Percentiles rank a stretch among this genome's conserved stretches.
Evolutionary conservation across 352 stramenopile species (phyloP).

Genomic region (Phytophthora ohioensis): DNA sequence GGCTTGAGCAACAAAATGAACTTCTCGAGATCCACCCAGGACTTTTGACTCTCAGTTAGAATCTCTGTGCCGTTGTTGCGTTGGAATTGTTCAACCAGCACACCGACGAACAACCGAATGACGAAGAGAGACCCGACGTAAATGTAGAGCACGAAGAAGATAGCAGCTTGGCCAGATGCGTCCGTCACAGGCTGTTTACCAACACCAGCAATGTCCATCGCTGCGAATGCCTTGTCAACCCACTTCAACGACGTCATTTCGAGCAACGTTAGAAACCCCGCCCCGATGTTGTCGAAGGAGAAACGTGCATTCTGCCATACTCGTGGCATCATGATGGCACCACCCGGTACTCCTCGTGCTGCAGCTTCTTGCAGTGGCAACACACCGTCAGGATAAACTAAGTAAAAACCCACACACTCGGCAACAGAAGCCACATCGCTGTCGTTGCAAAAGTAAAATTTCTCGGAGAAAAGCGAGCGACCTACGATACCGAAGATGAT

Average conservation of each 20-base stretch:
- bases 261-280: conserved; percentile 69
- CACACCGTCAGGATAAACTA: conserved; percentile 54
- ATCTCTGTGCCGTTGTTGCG: conserved; percentile 87
- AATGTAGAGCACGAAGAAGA: conserved; percentile 83
- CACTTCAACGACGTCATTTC: conserved; percentile 88
- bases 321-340: conserved; percentile 57
- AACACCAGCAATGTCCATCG: conserved; percentile 73
- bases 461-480: conserved; percentile 69
- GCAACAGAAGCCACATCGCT: conserved; percentile 35
- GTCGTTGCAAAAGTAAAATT: conserved; percentile 80
- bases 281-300: conserved; percentile 81
- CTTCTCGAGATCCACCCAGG: conserved; percentile 84
- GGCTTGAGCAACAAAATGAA: conserved; percentile 80
- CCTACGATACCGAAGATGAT: conserved; percentile 81
- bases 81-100: conserved; percentile 86
- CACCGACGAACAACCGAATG: conserved; percentile 81
- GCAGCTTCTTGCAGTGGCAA: conserved; percentile 60
- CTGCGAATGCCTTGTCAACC: conserved; percentile 79
- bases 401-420: conserved; percentile 72
- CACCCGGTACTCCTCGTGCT: conserved; percentile 43
- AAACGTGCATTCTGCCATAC: conserved; percentile 80
- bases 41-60: conserved; percentile 80
- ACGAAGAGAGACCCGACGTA: conserved; percentile 84
- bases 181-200: conserved; percentile 61
- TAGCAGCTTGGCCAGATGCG: conserved; percentile 48